Base-by-base conservation (phyloP, 805 yeast genomes). In the Candida ovalis region DNA sequence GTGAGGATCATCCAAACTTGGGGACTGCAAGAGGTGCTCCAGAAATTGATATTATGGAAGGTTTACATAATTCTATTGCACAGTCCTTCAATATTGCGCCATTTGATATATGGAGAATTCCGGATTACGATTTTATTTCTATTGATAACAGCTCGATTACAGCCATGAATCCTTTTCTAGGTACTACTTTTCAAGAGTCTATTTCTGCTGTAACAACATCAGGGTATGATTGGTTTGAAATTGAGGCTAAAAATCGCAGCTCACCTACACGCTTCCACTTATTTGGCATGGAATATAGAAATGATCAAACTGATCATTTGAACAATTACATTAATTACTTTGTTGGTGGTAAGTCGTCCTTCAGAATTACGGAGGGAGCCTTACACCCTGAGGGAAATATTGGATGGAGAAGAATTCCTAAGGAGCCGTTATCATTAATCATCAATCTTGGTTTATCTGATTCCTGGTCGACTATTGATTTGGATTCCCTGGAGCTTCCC, bases 21-120 rank as follows among this genome's bases (percentile, higher is more conserved):
- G 96, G 96, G 38, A 63, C 65, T 2, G 96, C 96, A 6, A 79
- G 96, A 64, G 95, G 95, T 42, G 91, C 94, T 0, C 95, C 96
- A 9, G 96, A 88, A 73, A 86, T 89, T 57, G 96, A 88, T 77
- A 81, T 81, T 33, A 61, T 88, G 43, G 96, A 88, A 76, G 96
- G 84, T 47, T 45, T 50, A 7, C 42, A 51, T 23, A 52, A 54
- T 30, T 38, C 46, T 4, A 43, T 48, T 43, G 60, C 73, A 13
- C 76, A 72, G 53, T 70, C 77, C 1, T 55, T 64, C 42, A 75
- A 73, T 49, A 63, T 70, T n/a, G 75, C 76, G 4, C 75, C 76
- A 10, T 67, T 70, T 55, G 76, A 73, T 48, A 61, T 70, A 23
- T 71, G 75, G 75, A 70, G 68, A 59, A 56, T 64, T 48, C 75